Evolutionary conservation across 2,329 filamentous ascomycete species (phyloP), one percentile per base, ranked within the genome.

Genomic region (Ceratocystis papillata): DNA sequence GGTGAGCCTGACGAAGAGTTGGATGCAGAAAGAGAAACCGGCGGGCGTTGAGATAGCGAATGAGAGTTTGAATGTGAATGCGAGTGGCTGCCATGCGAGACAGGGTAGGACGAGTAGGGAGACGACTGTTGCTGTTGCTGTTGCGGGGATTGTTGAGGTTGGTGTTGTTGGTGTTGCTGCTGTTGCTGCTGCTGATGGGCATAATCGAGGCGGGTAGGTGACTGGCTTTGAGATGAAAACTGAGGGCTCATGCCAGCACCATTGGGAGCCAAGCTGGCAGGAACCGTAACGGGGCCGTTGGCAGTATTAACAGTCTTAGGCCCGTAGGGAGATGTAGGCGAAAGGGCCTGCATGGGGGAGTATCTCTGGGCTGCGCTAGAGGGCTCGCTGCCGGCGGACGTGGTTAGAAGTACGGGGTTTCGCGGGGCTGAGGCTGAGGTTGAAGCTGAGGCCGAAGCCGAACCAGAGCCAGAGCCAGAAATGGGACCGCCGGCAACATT

Each of bases 181-280:
- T 67, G 66, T 8, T 64, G 55, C 30, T 67, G 67, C 53, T 64
- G 67, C 28, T 60, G 63, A 70, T 82, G 78, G 41, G 79, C 75
- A 68, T 88, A 87, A 65, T 83, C 83, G 70, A 81, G 80, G 70
- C 89, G 83, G 55, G 86, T 88, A 50, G 93, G 93, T 69, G 92
- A 96, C 74, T 92, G 88, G 68, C 89, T 85, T 70, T 83, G 79
- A 28, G 62, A 60, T 17, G 66, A 79, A 83, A 74, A 79, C 88
- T 77, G 78, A 81, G 74, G 61, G 84, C 82, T 77, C 90, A 86
- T 66, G 88, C 87, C 48, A 87, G 85, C 53, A 90, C 89, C 69
- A 91, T 90, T 69, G 95, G 79, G 22, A 84, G 83, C 75, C 96
- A 93, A 91, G 96, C 96, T 70, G 92, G 93, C 61, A 93, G 96